Evolutionary conservation across 176 grass and related monocot genomes (phyloP), one percentile per base, ranked within the genome.

Genomic region (Thinopyrum elongatum): DNA sequence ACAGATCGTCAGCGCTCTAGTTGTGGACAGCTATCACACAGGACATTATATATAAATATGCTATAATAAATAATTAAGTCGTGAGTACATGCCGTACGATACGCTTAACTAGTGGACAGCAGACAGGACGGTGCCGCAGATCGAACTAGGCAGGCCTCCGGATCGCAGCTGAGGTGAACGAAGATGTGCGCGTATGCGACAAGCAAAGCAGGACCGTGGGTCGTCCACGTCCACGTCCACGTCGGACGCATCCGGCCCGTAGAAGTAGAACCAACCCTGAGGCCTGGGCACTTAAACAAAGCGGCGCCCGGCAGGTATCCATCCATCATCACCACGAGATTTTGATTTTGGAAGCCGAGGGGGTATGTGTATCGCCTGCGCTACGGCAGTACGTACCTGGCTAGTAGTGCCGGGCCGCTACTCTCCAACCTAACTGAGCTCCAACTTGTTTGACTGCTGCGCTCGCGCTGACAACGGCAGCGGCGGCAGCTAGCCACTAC

Each of bases 21-120:
- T 81, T 62, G 78, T 10, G 35, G 77, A 77, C 88, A 89, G 83
- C 88, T 71, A 86, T 42, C 4, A 63, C 71, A 26, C 49, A 47
- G 2, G 8, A 14, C 26, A 15, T 1, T 61, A 11, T 2, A 25
- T 1, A 25, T 3, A 39, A 2, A 39, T 39, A 39, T 39, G 36
- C 9, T 2, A 39, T 2, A 39, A 39, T 39, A 39, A 10, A 39
- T 29, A 29, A 63, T 7, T 46, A 74, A 80, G 65, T 41, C 41
- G 8, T 6, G 12, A 10, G 49, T 16, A 61, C 61, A 57, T 70
- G 49, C 70, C 83, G 71, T 86, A 86, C 62, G 78, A 49, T 2
- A 17, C 62, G 77, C 78, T 77, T 41, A 77, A 90, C 51, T 64
- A 90, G 27, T 63, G 4, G 79, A 83, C 71, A 47, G 42, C 8